Evolutionary conservation across 2,329 filamentous ascomycete genomes (phyloP), one percentile per base, ranked within the genome.

Genomic region (Penicillium sp.): DNA sequence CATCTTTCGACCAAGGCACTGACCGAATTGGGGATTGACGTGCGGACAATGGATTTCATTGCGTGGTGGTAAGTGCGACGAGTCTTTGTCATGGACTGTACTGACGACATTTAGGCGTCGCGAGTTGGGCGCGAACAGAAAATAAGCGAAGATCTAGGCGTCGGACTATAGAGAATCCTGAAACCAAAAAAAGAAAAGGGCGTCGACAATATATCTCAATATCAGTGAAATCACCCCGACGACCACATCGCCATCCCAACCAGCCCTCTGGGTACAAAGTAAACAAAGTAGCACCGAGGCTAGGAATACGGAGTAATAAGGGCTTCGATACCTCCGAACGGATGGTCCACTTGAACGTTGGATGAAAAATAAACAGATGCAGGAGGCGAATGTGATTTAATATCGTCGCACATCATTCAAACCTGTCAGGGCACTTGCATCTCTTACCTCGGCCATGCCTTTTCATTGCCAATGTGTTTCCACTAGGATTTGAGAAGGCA

Each of bases 1-100:
- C 91, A 96, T 72, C 77, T 97, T 43, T 92, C 89, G 65, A 96
- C 89, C 8, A 83, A 83, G 72, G 84, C 79, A 38, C 75, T 96
- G 59, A 83, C 83, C 70, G 84, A 90, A 13, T 69, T 96, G 57
- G 90, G 85, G 0, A 89, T 96, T 58, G 82, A 89, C 66, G 84
- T 93, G 52, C 78, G 82, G 43, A 90, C 90, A 0, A 82, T 86
- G 66, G 83, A 92, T 63, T 96, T 96, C 70, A 78, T 78, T 43
- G 86, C 80, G 14, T 96, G 92, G 92, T 96, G 92, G 92, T 75
- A 63, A 67, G 73, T 74, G 56, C 57, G 47, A 40, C 39, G 47
- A 53, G 50, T 56, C 31, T 45, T 49, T 49, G 44, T 39, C 52
- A n/a, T 44, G 27, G 49, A 48, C 58, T 54, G 63, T 54, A 18